Conservation (phyloP, 164 flowering plant species). For the Pachysandra terminalis region DNA sequence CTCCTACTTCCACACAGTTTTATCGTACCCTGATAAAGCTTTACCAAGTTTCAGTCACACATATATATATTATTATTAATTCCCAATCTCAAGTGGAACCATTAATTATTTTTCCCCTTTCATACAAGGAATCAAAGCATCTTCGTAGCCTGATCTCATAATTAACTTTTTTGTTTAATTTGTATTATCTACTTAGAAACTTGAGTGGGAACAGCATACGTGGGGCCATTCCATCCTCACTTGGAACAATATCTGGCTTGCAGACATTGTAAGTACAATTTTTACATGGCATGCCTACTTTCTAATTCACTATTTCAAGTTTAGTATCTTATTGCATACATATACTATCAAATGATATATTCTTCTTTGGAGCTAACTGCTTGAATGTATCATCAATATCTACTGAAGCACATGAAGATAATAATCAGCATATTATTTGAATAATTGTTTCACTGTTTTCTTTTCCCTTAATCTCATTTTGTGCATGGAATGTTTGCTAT, state of each 20-base stretch:
- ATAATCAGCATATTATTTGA: background rate
- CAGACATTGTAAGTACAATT: slow-evolving; percentile 59
- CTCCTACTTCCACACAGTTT: background rate
- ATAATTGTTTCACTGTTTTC: background rate
- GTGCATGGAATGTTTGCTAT: background rate
- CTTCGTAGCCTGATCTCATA: background rate
- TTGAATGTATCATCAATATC: background rate
- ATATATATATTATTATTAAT: too few species aligned
- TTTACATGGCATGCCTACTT: background rate
- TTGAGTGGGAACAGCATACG: slow-evolving; percentile 82
- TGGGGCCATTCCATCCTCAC: slow-evolving; percentile 72
- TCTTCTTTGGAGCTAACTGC: background rate
- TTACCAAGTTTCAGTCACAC: background rate
- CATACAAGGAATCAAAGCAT: too few species aligned
- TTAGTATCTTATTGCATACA: background rate
- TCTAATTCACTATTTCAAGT: background rate
- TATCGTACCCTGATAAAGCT: background rate
- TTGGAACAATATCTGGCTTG: slow-evolving; percentile 63
- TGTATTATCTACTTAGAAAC: slow-evolving; percentile 47
- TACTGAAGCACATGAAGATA: background rate
- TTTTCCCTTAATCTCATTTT: background rate
- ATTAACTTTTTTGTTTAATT: background rate
- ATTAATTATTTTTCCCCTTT: too few species aligned
- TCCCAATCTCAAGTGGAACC: too few species aligned
- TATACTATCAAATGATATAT: background rate